Evolutionary conservation across 2,329 filamentous ascomycete species (phyloP), one percentile per base, ranked within the genome.

Genomic region (Botrytis galanthina): DNA sequence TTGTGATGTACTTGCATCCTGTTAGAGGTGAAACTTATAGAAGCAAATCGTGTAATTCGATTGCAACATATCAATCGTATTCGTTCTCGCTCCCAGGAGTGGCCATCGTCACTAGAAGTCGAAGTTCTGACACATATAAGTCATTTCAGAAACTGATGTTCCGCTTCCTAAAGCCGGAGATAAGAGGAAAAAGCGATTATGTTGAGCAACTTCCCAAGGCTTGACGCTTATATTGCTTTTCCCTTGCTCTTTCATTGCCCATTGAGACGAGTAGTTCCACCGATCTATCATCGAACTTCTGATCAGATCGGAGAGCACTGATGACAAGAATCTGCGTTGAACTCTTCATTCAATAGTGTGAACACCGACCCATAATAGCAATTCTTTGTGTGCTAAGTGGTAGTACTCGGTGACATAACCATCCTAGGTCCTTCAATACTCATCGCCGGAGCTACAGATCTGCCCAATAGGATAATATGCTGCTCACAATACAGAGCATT

Each of bases 231-330:
- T n/a, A 7, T 4, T n/a, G 48, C 12, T 5, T 54, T 51, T 54
- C 10, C 12, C 26, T n/a, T 16, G 48, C 26, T 14, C 12, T 54
- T 3, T 20, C 5, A n/a, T n/a, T n/a, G 26, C 26, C 48, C 5
- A 7, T 54, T n/a, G 12, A 16, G 10, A n/a, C 26, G 5, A 54
- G 2, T n/a, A 8, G 2, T n/a, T n/a, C 0, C 48, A 7, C 26
- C 48, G 14, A 51, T n/a, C 4, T 14, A 51, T 29, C 7, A 4
- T n/a, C n/a, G 14, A 57, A 29, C 51, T 57, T 57, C 14, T 57
- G 4, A 14, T 6, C 48, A n/a, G 1, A 54, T n/a, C 4, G 26
- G 48, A n/a, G 26, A 51, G 48, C 26, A 51, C 48, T n/a, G 26
- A 12, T 5, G n/a, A 51, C 2, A n/a, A n/a, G 48, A n/a, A 54